Percentiles rank a stretch among this genome's conserved stretches.
phyloP scores from a whole-genome alignment of 129 eudicot species.

The Saposhnikovia divaricata region DNA sequence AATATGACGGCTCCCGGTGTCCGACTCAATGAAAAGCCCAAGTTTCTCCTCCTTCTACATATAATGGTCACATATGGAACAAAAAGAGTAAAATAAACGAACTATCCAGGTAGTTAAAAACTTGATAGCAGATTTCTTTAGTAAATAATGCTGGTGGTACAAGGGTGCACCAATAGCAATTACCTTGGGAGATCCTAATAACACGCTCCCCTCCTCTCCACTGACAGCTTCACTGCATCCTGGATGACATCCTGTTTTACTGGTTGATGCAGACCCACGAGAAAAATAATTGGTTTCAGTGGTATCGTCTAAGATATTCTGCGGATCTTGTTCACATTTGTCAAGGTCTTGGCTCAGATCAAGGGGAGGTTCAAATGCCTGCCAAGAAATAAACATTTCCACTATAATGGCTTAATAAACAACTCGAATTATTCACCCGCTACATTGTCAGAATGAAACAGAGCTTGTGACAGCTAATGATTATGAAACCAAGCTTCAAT shows the following conservation, averaged over 20 bases:
- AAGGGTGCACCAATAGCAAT: too few relatives aligned
- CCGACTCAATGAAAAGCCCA: conserved; percentile 24
- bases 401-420: neutral
- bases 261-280: neutral
- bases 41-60: conserved; percentile 41
- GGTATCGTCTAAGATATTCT: too few relatives aligned
- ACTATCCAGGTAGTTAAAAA: conserved; percentile 8
- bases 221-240: conserved; percentile 21
- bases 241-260: conserved; percentile 19
- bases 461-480: too few relatives aligned
- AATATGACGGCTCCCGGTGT: conserved; percentile 22
- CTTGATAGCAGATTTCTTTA: neutral
- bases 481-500: too few relatives aligned
- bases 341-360: too few relatives aligned
- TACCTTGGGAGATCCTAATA: conserved; percentile 9
- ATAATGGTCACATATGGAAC: conserved; percentile 23
- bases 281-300: too few relatives aligned
- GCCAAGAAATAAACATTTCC: conserved; percentile 15
- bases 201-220: conserved; percentile 21
- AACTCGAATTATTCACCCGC: too few relatives aligned
- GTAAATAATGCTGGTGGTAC: too few relatives aligned
- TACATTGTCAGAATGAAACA: too few relatives aligned
- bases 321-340: too few relatives aligned
- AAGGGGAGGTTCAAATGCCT: conserved; percentile 33
- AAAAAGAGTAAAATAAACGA: conserved; percentile 22